Evolutionary conservation across 345 rosid species (phyloP).

Genomic region (Acer saccharum): DNA sequence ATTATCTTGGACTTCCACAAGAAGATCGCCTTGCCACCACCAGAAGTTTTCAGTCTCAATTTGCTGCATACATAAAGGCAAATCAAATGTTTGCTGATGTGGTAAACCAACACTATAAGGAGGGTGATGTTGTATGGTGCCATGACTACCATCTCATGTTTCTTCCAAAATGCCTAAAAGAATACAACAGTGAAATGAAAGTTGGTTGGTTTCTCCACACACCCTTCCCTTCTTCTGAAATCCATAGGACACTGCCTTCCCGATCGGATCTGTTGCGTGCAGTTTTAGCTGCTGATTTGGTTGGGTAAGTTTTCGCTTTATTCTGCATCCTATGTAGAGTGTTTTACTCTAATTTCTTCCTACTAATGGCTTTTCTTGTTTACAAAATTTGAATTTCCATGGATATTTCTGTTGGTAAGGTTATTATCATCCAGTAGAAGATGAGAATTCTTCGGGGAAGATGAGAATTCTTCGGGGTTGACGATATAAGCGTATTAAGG

Average conservation of each 20-base stretch:
- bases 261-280: constrained; percentile 91
- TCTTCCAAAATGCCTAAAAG: constrained; percentile 95
- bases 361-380: constrained; percentile 3
- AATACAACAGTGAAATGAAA: constrained; percentile 79
- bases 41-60: constrained; percentile 96
- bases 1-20: constrained; percentile 97
- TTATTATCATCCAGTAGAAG: neutral
- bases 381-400: constrained; percentile 5
- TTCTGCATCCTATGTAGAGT: neutral
- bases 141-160: constrained; percentile 99
- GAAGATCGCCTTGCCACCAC: constrained; percentile 99
- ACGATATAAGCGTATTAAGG: neutral
- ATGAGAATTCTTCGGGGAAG: neutral
- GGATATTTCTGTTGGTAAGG: neutral
- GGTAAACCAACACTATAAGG: constrained; percentile 88
- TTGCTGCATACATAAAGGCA: constrained; percentile 94
- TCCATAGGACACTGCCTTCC: constrained; percentile 95
- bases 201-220: constrained; percentile 99
- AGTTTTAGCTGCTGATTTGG: constrained; percentile 98
- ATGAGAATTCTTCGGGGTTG: neutral
- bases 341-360: neutral
- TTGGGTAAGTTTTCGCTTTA: constrained; percentile 64
- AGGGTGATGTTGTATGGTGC: constrained; percentile 99
- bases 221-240: constrained; percentile 99
- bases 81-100: constrained; percentile 99